Evolutionary conservation across 1,139 yeast species (phyloP), one percentile per base, ranked within the genome.

Genomic region (Yamadazyma trypodendri): DNA sequence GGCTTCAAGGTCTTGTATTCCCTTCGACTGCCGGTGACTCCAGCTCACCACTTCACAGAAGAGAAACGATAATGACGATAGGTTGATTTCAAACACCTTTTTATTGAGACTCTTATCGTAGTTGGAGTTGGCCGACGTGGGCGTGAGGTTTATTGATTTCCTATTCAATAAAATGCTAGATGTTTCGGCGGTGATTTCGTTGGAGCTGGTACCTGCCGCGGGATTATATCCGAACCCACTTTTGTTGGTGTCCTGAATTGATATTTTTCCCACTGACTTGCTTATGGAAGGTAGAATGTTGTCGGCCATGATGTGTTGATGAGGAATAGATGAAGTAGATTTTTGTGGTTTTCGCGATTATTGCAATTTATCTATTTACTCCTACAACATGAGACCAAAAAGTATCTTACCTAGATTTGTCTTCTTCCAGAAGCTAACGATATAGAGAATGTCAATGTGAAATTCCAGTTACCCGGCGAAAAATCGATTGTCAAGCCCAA

Each of bases 1-100:
- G 22, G 77, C 69, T 55, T 90, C 97, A 38, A 92, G 69, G 48
- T 89, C 92, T 45, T 79, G 83, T 27, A 87, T 73, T 7, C 92
- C 92, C 41, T 75, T 78, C 9, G 88, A 77, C 37, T 76, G 72
- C 40, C 70, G 67, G 40, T 81, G 84, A 30, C 79, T 65, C 72
- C 85, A 80, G 49, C 78, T 81, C 15, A 88, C 81, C 23, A 84
- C 74, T 50, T 84, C 94, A 54, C 84, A 68, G 54, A 85, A 86
- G 16, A 88, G 62, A 49, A 81, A 84, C 24, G 89, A 77, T 41
- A 88, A 65, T 2, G 89, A 71, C 8, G 87, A 72, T 21, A 84
- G 56, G 44, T 81, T 81, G 27, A 85, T 81, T 41, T 85, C 92
- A 23, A 78, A 75, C 12, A 78, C 70, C 44, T 82, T 75, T 47